phyloP scores from a whole-genome alignment of 1,284 basidiomycete species.

The Malassezia nana region DNA sequence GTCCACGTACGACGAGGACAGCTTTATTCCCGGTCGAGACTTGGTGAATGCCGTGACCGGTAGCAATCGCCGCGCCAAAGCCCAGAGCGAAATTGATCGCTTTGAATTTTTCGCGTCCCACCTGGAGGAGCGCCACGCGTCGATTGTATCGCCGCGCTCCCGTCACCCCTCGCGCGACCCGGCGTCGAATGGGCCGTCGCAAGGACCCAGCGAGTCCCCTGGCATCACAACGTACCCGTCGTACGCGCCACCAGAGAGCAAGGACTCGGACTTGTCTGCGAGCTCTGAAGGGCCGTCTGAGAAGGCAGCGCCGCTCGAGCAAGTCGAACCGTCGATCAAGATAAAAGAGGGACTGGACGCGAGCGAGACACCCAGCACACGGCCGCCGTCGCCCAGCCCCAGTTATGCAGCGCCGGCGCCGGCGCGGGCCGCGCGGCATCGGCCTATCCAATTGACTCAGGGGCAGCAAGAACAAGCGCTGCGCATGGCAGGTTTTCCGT shows the following conservation, averaged over 20 bases:
- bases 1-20: constrained; percentile 9
- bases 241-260: too few species aligned
- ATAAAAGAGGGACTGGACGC: background rate
- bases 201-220: too few species aligned
- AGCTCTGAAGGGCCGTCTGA: too few species aligned
- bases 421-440: background rate
- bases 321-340: too few species aligned
- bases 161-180: background rate
- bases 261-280: too few species aligned
- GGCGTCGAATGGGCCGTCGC: background rate
- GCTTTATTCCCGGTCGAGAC: constrained; percentile 4
- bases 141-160: background rate
- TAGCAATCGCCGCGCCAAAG: background rate
- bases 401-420: background rate
- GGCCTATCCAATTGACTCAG: background rate
- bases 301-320: too few species aligned
- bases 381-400: background rate
- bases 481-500: constrained; percentile 15
- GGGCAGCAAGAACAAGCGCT: constrained; percentile 13
- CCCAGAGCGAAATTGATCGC: constrained; percentile 3
- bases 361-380: background rate
- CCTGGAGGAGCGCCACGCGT: constrained; percentile 12
- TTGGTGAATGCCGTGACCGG: constrained; percentile 18
- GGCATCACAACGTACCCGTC: too few species aligned
- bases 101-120: constrained; percentile 5